A percentile compares a stretch with the other conserved stretches of the same genome.
phyloP scores from a whole-genome alignment of 2,329 filamentous ascomycete genomes.

The Pseudogymnoascus sp. region DNA sequence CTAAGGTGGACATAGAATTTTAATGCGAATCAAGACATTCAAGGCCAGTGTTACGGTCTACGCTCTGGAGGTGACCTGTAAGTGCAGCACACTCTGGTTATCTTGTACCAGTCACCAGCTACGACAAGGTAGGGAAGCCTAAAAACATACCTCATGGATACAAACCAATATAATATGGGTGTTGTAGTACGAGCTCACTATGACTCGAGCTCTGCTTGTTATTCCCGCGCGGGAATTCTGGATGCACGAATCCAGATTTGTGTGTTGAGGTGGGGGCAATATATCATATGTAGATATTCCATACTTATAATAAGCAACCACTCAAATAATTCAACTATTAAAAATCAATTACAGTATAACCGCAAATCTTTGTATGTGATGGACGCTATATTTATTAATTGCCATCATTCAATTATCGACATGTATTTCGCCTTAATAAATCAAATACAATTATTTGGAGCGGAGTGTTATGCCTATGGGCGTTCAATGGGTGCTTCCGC shows the following conservation, averaged over 20 bases:
- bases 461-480: neutral
- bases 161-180: neutral
- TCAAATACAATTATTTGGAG: neutral
- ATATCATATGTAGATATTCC: neutral
- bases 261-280: neutral
- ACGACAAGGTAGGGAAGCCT: neutral
- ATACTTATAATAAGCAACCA: neutral
- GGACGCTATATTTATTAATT: neutral
- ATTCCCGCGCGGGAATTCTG: too few species aligned
- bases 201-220: neutral
- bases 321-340: neutral
- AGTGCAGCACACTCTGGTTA: neutral
- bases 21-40: slow-evolving; percentile 12
- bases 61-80: neutral
- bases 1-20: slow-evolving; percentile 28
- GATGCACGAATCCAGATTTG: neutral
- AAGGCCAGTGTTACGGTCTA: neutral
- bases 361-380: neutral
- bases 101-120: neutral
- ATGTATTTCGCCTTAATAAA: neutral
- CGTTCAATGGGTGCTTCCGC: neutral
- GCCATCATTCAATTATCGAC: neutral
- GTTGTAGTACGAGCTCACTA: neutral
- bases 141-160: neutral
- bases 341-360: neutral